Percentiles rank a stretch among this genome's conserved stretches.
These are phyloP conservation scores for Nepenthes gracilis DNA, from an alignment of 148 eudicot genomes.

Conservation along the genomic window DNA sequence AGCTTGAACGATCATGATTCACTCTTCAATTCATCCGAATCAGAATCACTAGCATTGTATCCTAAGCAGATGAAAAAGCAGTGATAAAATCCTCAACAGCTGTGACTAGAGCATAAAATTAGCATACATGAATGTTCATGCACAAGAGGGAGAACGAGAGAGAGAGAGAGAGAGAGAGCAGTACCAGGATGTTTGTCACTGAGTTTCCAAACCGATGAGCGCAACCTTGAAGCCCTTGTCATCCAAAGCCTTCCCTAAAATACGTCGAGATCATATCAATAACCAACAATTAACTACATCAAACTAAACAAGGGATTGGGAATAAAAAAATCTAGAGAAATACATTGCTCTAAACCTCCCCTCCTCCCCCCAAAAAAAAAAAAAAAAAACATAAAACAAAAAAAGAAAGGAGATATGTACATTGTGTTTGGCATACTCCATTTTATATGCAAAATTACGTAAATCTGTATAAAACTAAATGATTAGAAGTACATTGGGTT, in stretches of 20 bases:
- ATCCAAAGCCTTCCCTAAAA: conserved; percentile 62
- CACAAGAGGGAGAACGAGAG: not conserved
- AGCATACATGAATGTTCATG: not conserved
- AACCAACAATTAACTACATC: not conserved
- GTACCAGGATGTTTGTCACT: conserved; percentile 81
- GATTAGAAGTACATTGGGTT: too few relatives aligned
- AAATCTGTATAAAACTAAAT: too few relatives aligned
- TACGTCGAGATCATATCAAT: not conserved
- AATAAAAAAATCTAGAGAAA: too few relatives aligned
- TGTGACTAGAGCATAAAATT: conserved; percentile 1
- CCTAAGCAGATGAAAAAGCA: conserved; percentile 23
- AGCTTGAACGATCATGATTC: conserved; percentile 21
- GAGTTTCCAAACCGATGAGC: conserved; percentile 91
- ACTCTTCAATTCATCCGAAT: conserved; percentile 51
- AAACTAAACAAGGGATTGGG: not conserved
- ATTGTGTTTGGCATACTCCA: too few relatives aligned
- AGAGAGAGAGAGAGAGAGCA: not conserved
- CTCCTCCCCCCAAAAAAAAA: not conserved
- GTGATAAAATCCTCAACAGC: conserved; percentile 1
- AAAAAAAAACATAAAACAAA: too few relatives aligned
- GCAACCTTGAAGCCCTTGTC: conserved; percentile 60
- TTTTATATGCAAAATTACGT: too few relatives aligned
- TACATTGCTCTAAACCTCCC: too few relatives aligned
- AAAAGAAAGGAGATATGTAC: too few relatives aligned
- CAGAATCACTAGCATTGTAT: conserved; percentile 91